These are phyloP conservation scores for Acorus gramineus DNA, from an alignment of 106 monocot species.

Conservation along the genomic window DNA sequence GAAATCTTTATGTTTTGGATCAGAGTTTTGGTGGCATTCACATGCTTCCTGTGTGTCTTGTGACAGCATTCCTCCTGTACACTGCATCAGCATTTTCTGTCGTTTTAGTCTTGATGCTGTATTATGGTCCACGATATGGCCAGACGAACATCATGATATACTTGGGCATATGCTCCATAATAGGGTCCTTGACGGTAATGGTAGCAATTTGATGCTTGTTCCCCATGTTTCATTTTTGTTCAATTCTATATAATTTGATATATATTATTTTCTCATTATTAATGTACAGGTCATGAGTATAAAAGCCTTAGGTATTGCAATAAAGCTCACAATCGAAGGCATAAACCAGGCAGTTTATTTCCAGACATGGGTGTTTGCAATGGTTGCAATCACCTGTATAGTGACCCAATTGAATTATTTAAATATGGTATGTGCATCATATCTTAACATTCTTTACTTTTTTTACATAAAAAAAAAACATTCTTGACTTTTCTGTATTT, in stretches of 20 bases:
- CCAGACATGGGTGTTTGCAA: slow-evolving; percentile 87
- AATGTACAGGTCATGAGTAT: slow-evolving; percentile 75
- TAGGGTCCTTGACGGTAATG: slow-evolving; percentile 87
- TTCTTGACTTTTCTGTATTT: neutral
- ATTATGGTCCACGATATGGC: slow-evolving; percentile 70
- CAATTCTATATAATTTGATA: neutral
- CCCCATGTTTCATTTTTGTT: neutral
- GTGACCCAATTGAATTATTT: slow-evolving; percentile 82
- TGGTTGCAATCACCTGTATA: slow-evolving; percentile 58
- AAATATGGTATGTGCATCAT: slow-evolving; percentile 53
- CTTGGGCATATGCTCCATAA: slow-evolving; percentile 69
- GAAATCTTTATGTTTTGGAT: neutral
- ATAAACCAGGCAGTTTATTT: slow-evolving; percentile 71
- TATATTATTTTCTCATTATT: neutral
- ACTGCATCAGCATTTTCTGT: slow-evolving; percentile 48
- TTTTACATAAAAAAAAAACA: too few species aligned
- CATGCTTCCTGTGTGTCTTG: neutral
- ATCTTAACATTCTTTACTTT: neutral
- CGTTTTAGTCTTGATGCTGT: slow-evolving; percentile 63
- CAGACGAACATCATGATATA: slow-evolving; percentile 86
- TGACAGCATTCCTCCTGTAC: slow-evolving; percentile 78
- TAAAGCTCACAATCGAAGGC: slow-evolving; percentile 89
- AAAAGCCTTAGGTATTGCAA: slow-evolving; percentile 90
- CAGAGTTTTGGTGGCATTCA: neutral
- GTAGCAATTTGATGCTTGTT: neutral